Percentiles rank a stretch among this genome's conserved stretches.
Evolutionary conservation across 371 early-diverging fungal genomes (phyloP).

Genomic region (Paramicrosporidium saccamoebae): DNA sequence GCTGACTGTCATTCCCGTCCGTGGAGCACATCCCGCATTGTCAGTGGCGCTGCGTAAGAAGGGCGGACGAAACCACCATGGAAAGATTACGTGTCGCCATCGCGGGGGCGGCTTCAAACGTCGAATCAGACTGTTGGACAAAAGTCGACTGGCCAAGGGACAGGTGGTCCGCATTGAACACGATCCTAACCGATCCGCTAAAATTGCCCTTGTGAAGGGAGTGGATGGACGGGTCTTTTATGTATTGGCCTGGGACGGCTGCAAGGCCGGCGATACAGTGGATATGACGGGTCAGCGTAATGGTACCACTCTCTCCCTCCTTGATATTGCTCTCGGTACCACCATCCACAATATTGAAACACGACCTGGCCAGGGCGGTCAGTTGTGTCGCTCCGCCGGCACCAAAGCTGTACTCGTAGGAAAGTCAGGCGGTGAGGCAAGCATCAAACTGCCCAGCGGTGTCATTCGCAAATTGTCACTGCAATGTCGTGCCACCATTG

Average conservation of each 20-base stretch:
- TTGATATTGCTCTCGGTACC: slow-evolving; percentile 72
- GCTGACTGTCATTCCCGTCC: no score
- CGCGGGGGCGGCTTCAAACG: slow-evolving; percentile 80
- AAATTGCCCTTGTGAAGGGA: slow-evolving; percentile 52
- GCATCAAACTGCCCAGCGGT: slow-evolving; percentile 48
- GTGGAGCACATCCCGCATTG: slow-evolving; percentile 9
- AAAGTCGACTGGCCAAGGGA: slow-evolving; percentile 32
- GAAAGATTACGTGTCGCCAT: slow-evolving; percentile 65
- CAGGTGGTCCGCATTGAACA: slow-evolving; percentile 64
- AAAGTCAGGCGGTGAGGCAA: slow-evolving; percentile 46
- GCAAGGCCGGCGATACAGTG: slow-evolving; percentile 1
- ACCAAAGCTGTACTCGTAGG: slow-evolving; percentile 51
- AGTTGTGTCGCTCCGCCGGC: slow-evolving; percentile 62
- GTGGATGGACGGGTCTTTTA: slow-evolving; percentile 7
- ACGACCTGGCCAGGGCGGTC: slow-evolving; percentile 36
- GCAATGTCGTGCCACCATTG: slow-evolving; percentile 64
- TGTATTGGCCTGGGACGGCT: slow-evolving; percentile 1
- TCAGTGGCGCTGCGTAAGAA: slow-evolving; percentile 41
- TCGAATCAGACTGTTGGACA: slow-evolving; percentile 57
- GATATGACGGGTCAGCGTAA: slow-evolving; percentile 2
- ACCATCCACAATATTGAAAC: slow-evolving; percentile 56
- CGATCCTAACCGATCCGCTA: slow-evolving; percentile 76
- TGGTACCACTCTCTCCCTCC: slow-evolving; percentile 67
- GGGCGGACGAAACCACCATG: slow-evolving; percentile 68
- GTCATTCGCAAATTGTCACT: slow-evolving; percentile 65